phyloP scores from a whole-genome alignment of 2,329 filamentous ascomycete species.

The Aspergillus nomiae region DNA sequence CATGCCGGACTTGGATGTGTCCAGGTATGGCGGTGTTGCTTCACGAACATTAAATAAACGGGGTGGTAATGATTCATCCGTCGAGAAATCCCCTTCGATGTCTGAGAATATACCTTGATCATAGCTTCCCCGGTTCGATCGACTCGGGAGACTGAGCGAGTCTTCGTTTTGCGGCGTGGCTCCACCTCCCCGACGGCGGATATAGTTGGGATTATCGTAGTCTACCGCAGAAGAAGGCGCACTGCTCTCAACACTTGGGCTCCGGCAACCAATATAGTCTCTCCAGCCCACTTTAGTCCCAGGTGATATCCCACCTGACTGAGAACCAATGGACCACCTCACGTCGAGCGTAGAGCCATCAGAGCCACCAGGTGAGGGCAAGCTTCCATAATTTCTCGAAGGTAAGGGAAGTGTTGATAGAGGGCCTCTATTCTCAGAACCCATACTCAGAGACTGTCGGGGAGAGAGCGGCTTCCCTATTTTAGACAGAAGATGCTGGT shows the following conservation, averaged over 20 bases:
- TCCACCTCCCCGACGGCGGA: slow-evolving; percentile 51
- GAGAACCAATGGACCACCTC: slow-evolving; percentile 43
- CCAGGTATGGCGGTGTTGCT: slow-evolving; percentile 39
- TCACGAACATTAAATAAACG: slow-evolving; percentile 43
- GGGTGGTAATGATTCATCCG: slow-evolving; percentile 40
- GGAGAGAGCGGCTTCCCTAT: slow-evolving; percentile 63
- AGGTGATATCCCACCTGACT: slow-evolving; percentile 45
- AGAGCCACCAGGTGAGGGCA: slow-evolving; percentile 35
- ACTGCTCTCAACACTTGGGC: slow-evolving; percentile 47
- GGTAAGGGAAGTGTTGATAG: slow-evolving; percentile 37
- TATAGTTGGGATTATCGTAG: slow-evolving; percentile 40
- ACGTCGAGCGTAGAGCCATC: slow-evolving; percentile 36
- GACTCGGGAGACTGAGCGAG: slow-evolving; percentile 49
- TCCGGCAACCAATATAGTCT: slow-evolving; percentile 45
- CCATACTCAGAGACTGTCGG: slow-evolving; percentile 40
- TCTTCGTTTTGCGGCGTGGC: slow-evolving; percentile 54
- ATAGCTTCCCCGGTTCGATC: slow-evolving; percentile 63
- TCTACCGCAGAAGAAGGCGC: slow-evolving; percentile 42
- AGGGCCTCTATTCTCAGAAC: slow-evolving; percentile 33
- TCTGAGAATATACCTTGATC: slow-evolving; percentile 60
- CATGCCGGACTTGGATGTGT: slow-evolving; percentile 54
- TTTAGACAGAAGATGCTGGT: slow-evolving; percentile 63
- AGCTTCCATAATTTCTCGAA: slow-evolving; percentile 32
- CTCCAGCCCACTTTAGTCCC: slow-evolving; percentile 43
- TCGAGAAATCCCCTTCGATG: slow-evolving; percentile 44